Base-by-base conservation (phyloP, 768 basidiomycete genomes). In the Pulveroboletus sp. region DNA sequence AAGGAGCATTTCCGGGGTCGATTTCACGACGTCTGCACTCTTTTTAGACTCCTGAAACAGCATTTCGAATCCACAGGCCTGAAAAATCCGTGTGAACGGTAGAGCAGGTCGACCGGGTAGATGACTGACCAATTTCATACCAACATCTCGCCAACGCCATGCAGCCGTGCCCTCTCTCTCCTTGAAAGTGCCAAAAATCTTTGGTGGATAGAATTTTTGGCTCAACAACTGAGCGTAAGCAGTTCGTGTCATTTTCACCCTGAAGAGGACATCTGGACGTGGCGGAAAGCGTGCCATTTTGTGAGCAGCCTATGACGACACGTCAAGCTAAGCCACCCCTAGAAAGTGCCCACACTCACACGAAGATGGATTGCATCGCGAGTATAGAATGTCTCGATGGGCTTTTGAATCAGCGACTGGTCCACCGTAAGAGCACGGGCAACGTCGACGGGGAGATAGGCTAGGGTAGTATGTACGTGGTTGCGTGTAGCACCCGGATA, bases 1-100 rank as follows among this genome's bases (percentile, higher is more conserved):
- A 17, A 61, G 58, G 6, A 68, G 53, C 33, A 60, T 68, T 45
- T 78, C 76, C 27, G 66, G 52, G 3, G 70, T 64, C 60, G 37
- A 56, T 41, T 64, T 71, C 17, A 69, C 53, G 11, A 55, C 62
- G 34, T 75, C 74, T 48, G 70, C 69, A 35, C 80, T 79, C 40
- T 77, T 72, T 66, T 87, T 85, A 50, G 80, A 86, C 63, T 93
- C 93, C 63, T 89, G 85, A 64, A 89, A 97, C 34, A 97, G 77
- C 78, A 98, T 99, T 72, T 99, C 97, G 53, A 97, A 97, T 2
- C 97, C 97, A 53, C 91, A 91, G 2, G 93, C 85, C 87, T 94
- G 60, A 8, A 38, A 42, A 20, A 10, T 35, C 8, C n/a, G 33
- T 13, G 42, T 57, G 40, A 44, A 36, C 6, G 7, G 17, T 10